phyloP scores from a whole-genome alignment of 208 protist species.

The Porcisia deanei region DNA sequence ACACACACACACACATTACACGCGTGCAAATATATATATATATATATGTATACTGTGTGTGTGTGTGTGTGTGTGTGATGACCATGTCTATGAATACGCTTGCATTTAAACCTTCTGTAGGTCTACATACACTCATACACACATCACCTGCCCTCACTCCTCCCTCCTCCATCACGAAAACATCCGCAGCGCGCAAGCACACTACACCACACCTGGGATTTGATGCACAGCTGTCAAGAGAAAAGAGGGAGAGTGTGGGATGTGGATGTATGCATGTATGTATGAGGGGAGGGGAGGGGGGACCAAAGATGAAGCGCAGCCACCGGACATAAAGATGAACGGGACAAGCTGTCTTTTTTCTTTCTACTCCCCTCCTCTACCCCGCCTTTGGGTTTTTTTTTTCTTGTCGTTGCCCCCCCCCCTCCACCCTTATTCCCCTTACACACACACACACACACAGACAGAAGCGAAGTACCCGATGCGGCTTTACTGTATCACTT shows the following conservation, averaged over 20 bases:
- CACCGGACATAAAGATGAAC: too few relatives aligned
- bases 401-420: neutral
- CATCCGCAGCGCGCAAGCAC: neutral
- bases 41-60: neutral
- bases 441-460: neutral
- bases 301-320: too few relatives aligned
- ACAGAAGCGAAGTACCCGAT: neutral
- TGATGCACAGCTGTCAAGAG: neutral
- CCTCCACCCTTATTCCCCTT: too few relatives aligned
- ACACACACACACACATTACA: neutral
- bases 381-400: neutral
- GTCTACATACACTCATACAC: neutral
- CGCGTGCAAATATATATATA: neutral
- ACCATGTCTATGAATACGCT: neutral
- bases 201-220: neutral
- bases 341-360: neutral
- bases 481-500: constrained; percentile 6
- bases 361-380: neutral
- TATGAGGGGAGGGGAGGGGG: neutral
- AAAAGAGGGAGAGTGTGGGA: neutral
- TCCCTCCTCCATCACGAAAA: neutral
- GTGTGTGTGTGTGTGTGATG: too few relatives aligned
- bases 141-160: too few relatives aligned
- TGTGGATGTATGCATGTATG: too few relatives aligned
- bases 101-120: neutral